Base-by-base conservation (phyloP, 1,284 basidiomycete genomes). In the Meripilus lineatus region DNA sequence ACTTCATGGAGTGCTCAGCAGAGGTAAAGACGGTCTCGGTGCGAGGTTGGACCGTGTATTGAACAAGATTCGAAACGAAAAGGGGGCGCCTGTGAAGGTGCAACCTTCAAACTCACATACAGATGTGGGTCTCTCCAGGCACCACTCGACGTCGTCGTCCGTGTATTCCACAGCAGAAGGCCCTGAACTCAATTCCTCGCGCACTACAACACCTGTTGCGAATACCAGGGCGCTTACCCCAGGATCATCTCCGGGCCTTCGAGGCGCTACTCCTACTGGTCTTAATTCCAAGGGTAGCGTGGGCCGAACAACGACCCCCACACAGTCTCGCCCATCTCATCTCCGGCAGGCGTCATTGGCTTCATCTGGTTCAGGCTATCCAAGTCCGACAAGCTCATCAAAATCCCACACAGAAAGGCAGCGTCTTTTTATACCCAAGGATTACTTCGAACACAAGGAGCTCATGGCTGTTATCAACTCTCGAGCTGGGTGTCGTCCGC, bases 391-490 rank as follows among this genome's bases (percentile, higher is more conserved):
- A 15, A 54, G 61, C 23, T 61, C 63, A 24, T 67, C 53, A 1
- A 64, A 50, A 45, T 49, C 38, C 42, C 50, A 5, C 38, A 18
- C 34, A 53, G 43, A 38, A 44, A 46, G 15, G 42, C 46, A 20
- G 52, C 50, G 56, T 40, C 68, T 76, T 7, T 62, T 81, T 22
- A 64, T 88, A 34, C 80, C 85, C 20, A 77, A 77, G 50, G 83
- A 91, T 56, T 89, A 93, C 61, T 93, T 93, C 63, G 92, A 91
- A 1, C 67, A 93, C 32, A 69, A 78, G 11, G 73, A 81, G 44
- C 89, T 94, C 84, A 75, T 93, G 71, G 81, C 87, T 8, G 72
- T 93, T 38, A 90, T 94, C 46, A 79, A 89, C 56, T 75, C 78
- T 28, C 74, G 77, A 25, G 82, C 80, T 25, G 59, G 69, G 33